Conservation (phyloP, 1,284 basidiomycete species). For the Ganoderma lingzhi region DNA sequence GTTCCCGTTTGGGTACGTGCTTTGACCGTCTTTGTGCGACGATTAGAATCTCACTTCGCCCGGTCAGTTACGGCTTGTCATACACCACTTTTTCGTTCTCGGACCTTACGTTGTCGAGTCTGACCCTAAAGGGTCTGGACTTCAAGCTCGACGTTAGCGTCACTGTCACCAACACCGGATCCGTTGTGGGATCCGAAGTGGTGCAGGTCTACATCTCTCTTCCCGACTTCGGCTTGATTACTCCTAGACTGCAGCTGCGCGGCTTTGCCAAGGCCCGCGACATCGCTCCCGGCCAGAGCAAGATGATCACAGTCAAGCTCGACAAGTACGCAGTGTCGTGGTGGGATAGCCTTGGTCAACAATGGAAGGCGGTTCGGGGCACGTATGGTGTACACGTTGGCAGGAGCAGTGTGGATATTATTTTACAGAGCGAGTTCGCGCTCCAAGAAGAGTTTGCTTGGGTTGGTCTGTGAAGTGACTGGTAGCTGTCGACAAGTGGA, state of each 20-base stretch:
- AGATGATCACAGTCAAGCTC: slow-evolving; percentile 5
- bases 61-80: slow-evolving; percentile 67
- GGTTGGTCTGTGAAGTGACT: slow-evolving; percentile 47
- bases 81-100: slow-evolving; percentile 75
- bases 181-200: slow-evolving; percentile 65
- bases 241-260: slow-evolving; percentile 64
- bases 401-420: slow-evolving; percentile 54
- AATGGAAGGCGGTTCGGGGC: slow-evolving; percentile 55
- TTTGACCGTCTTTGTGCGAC: background rate
- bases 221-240: slow-evolving; percentile 59
- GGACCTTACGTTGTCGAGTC: slow-evolving; percentile 48
- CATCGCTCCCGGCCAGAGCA: slow-evolving; percentile 12
- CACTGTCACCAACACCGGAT: slow-evolving; percentile 65
- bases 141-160: slow-evolving; percentile 50
- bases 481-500: background rate
- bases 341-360: slow-evolving; percentile 55
- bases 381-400: slow-evolving; percentile 57
- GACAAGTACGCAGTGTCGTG: slow-evolving; percentile 57
- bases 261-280: slow-evolving; percentile 61
- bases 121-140: slow-evolving; percentile 35
- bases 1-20: slow-evolving; percentile 71
- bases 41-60: background rate
- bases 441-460: slow-evolving; percentile 53
- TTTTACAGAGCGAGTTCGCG: slow-evolving; percentile 47
- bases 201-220: slow-evolving; percentile 74